Evolutionary conservation across 495 filamentous ascomycete genomes (phyloP).

Genomic region (Antarctomyces pellizariae): DNA sequence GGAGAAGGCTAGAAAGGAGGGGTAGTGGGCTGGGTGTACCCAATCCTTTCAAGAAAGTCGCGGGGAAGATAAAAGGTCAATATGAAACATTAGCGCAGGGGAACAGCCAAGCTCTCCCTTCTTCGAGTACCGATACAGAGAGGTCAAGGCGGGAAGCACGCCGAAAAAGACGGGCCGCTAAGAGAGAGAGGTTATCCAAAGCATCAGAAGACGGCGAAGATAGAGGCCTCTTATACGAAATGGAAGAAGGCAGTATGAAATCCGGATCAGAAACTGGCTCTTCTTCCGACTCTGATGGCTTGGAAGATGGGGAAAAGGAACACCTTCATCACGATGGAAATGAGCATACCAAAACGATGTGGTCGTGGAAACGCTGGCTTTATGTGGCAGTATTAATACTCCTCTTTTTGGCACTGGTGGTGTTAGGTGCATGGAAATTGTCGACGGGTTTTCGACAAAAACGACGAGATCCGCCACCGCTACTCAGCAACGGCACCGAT

Average conservation of each 20-base stretch:
- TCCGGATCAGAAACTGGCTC: conserved; percentile 31
- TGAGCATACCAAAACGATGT: conserved; percentile 18
- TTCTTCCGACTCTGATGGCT: conserved; percentile 20
- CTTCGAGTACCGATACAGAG: no score
- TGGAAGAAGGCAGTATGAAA: conserved; percentile 59
- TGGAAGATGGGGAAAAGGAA: conserved; percentile 6
- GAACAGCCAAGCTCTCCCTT: no score
- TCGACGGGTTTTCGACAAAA: conserved; percentile 17
- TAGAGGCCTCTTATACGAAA: conserved; percentile 64
- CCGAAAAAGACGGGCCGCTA: conserved; percentile 18
- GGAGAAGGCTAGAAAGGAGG: conserved; percentile 19
- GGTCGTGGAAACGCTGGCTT: conserved; percentile 24
- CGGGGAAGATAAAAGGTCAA: conserved; percentile 12
- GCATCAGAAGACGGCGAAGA: conserved; percentile 35
- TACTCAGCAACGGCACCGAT: conserved; percentile 56
- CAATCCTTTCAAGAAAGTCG: conserved; percentile 18
- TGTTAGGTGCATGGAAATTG: conserved; percentile 25
- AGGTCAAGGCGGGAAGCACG: conserved; percentile 1
- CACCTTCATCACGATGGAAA: no score
- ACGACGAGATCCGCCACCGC: conserved; percentile 7
- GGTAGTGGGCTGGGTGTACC: conserved; percentile 7
- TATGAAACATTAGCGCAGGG: conserved; percentile 33
- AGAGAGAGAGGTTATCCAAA: conserved; percentile 22
- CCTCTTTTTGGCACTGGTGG: conserved; percentile 25
- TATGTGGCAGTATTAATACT: conserved; percentile 28